Base-by-base conservation (phyloP, 306 rosid genomes). In the Sophora flavescens region DNA sequence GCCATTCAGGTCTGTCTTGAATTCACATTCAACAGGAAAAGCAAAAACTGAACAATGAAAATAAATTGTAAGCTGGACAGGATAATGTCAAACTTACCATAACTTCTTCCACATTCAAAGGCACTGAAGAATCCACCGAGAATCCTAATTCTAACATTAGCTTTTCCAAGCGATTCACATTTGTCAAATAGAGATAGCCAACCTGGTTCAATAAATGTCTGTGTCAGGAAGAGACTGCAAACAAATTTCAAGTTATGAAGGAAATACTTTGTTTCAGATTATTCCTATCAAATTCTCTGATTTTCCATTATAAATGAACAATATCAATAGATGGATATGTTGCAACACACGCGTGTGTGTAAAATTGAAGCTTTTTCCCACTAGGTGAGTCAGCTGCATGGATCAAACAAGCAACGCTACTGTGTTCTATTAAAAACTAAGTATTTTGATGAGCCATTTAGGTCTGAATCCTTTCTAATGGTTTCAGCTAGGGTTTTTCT, bases 141-240 rank as follows among this genome's bases (percentile, higher is more conserved):
- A 95, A 92, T 64, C 98, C 97, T 75, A 95, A 74, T 85, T 90
- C 87, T 68, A 71, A 3, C 96, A 92, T 90, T 78, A 92, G 69
- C 83, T 92, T 86, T 83, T 94, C 96, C 90, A 95, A 85, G 48
- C 97, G 96, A 39, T 79, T 83, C 64, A 84, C 81, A 74, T 92
- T 86, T 70, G 89, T 90, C 83, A 95, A 83, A 78, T 92, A 95
- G 63, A 92, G 95, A 87, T 85, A 88, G 44, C 96, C 98, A 72
- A 95, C 71, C 98, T 95, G 79, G 68, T 78, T 79, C 74, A 81
- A 78, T 7, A 61, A 17, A 32, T 60, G n/a, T 67, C 45, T 50
- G 47, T 13, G 80, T 88, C 38, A 80, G 82, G 61, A 78, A 77
- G 28, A 67, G 71, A 28, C 50, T 56, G 62, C 76, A 73, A 74